Evolutionary conservation across 768 basidiomycete species (phyloP).

Genomic region (Fibroporia radiculosa): DNA sequence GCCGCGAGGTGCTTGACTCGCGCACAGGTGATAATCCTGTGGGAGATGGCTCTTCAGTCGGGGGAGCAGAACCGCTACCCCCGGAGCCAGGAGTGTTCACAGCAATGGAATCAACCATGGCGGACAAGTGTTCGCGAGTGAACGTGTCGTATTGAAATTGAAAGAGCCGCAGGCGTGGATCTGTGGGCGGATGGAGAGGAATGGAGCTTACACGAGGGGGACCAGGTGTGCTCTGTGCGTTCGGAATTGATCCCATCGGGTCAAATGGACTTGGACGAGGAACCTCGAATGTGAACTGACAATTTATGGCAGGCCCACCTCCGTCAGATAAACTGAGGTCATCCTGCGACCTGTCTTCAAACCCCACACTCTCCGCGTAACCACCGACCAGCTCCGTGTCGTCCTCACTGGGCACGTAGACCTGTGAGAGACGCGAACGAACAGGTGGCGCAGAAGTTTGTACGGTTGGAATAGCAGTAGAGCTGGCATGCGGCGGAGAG

Average conservation of each 20-base stretch:
- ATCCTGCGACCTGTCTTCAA: not conserved
- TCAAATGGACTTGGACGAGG: conserved; percentile 34
- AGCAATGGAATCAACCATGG: conserved; percentile 93
- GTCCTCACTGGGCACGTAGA: conserved; percentile 25
- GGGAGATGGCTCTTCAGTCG: conserved; percentile 37
- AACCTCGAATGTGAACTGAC: conserved; percentile 71
- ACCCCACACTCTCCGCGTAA: not conserved
- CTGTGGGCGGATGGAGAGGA: conserved; percentile 36
- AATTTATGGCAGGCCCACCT: conserved; percentile 18
- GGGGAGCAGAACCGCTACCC: conserved; percentile 34
- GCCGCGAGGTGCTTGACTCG: conserved; percentile 37
- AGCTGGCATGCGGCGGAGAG: conserved; percentile 50
- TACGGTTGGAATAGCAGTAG: conserved; percentile 14
- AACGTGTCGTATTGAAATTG: conserved; percentile 95
- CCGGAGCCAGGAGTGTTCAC: conserved; percentile 63
- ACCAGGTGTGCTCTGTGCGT: conserved; percentile 57
- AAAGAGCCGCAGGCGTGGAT: conserved; percentile 79
- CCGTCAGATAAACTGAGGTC: not conserved
- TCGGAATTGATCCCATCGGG: conserved; percentile 29
- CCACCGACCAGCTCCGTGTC: conserved; percentile 7
- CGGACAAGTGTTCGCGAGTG: conserved; percentile 89
- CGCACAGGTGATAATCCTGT: conserved; percentile 25
- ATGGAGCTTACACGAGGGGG: conserved; percentile 19
- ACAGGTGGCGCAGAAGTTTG: conserved; percentile 15
- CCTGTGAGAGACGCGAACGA: conserved; percentile 32